Evolutionary conservation across 2,329 filamentous ascomycete species (phyloP).

Genomic region (Nakataea oryzae): DNA sequence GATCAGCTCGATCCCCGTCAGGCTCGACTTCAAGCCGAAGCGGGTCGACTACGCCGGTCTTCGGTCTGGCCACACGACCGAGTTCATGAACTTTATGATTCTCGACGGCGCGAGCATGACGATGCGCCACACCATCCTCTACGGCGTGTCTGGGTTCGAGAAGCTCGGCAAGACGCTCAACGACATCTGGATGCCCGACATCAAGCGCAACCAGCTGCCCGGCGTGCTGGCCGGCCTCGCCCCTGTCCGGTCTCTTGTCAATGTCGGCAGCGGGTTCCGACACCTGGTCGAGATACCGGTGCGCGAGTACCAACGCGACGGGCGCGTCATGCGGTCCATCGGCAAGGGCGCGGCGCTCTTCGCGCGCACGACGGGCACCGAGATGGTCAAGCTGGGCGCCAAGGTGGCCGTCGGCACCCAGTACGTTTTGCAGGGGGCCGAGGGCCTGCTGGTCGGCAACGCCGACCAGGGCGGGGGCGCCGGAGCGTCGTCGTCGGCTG

Average conservation of each 20-base stretch:
- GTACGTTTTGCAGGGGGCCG: conserved; percentile 80
- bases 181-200: conserved; percentile 93
- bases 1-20: conserved; percentile 71
- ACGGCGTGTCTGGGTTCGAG: conserved; percentile 85
- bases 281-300: conserved; percentile 86
- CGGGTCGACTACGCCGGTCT: conserved; percentile 92
- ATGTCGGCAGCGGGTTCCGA: conserved; percentile 77
- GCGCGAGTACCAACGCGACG: conserved; percentile 87
- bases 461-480: conserved; percentile 12
- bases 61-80: conserved; percentile 84
- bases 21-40: conserved; percentile 93
- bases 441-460: conserved; percentile 57
- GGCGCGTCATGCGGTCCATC: conserved; percentile 81
- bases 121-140: conserved; percentile 81
- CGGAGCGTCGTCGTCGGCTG: conserved; percentile 29
- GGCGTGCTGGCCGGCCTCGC: conserved; percentile 82
- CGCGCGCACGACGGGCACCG: conserved; percentile 84
- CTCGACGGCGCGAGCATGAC: conserved; percentile 82
- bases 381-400: conserved; percentile 87
- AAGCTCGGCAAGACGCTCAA: conserved; percentile 82
- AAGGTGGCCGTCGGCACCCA: conserved; percentile 94
- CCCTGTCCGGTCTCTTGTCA: conserved; percentile 81
- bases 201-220: conserved; percentile 80
- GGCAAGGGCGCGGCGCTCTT: conserved; percentile 86
- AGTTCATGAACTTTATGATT: conserved; percentile 98